These are phyloP conservation scores for Coelastrella sp. DNA, from an alignment of 139 green algal genomes.

Conservation along the genomic window DNA sequence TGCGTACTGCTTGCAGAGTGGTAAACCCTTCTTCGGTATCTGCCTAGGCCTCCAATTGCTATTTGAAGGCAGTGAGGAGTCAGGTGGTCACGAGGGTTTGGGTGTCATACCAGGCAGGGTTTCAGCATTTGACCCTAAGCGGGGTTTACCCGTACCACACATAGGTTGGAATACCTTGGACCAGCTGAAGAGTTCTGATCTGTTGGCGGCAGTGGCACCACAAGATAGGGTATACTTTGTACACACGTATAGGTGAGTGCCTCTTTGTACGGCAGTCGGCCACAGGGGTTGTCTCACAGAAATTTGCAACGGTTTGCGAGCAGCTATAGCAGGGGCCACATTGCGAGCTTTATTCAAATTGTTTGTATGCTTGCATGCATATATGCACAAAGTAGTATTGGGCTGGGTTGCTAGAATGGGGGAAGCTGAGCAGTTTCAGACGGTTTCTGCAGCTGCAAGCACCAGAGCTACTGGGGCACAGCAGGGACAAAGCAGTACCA, in stretches of 20 bases:
- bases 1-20: conserved; percentile 57
- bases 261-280: too few relatives aligned
- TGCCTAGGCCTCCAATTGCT: conserved; percentile 98
- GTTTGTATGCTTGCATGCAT: too few relatives aligned
- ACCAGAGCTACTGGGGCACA: too few relatives aligned
- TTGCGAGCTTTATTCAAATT: not conserved
- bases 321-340: not conserved
- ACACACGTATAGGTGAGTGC: conserved; percentile 90
- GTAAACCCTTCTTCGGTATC: conserved; percentile 96
- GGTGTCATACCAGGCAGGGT: conserved; percentile 88
- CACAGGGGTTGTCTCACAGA: too few relatives aligned
- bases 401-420: too few relatives aligned
- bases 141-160: conserved; percentile 94
- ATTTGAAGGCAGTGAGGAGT: conserved; percentile 98
- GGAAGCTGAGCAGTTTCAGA: too few relatives aligned
- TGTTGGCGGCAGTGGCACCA: conserved; percentile 25
- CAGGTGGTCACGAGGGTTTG: conserved; percentile 92
- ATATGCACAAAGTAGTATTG: too few relatives aligned
- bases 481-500: too few relatives aligned
- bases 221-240: conserved; percentile 96
- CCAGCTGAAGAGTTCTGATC: conserved; percentile 33
- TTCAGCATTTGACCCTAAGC: conserved; percentile 5
- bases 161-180: conserved; percentile 98
- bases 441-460: too few relatives aligned
- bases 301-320: not conserved